Evolutionary conservation across 2,329 filamentous ascomycete genomes (phyloP).

Genomic region (Xylariaceae sp.): DNA sequence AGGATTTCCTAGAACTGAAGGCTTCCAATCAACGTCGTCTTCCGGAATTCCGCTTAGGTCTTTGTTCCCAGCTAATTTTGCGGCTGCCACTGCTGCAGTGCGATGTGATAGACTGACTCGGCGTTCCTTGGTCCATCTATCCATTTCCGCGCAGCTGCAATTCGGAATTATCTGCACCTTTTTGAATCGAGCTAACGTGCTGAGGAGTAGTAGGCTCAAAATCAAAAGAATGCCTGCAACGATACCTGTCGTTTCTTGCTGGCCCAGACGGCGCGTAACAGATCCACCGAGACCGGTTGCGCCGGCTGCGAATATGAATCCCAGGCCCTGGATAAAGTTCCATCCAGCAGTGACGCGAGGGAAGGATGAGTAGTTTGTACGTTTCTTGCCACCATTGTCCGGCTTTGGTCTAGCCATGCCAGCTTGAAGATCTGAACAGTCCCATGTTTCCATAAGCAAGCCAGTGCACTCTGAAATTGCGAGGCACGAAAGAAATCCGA

Average conservation of each 20-base stretch:
- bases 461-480: slow-evolving; percentile 75
- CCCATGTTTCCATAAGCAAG: slow-evolving; percentile 77
- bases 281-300: slow-evolving; percentile 68
- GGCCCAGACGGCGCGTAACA: slow-evolving; percentile 63
- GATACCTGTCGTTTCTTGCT: slow-evolving; percentile 65
- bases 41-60: slow-evolving; percentile 41
- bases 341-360: slow-evolving; percentile 71
- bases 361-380: slow-evolving; percentile 73
- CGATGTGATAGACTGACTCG: slow-evolving; percentile 46
- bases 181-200: slow-evolving; percentile 63
- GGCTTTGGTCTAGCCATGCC: slow-evolving; percentile 60
- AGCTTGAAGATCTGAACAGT: slow-evolving; percentile 75
- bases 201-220: slow-evolving; percentile 61
- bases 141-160: slow-evolving; percentile 54
- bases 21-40: slow-evolving; percentile 62
- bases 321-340: slow-evolving; percentile 66
- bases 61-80: slow-evolving; percentile 26
- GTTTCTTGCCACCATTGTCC: slow-evolving; percentile 39
- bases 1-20: slow-evolving; percentile 70
- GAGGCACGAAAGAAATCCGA: slow-evolving; percentile 70
- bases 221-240: slow-evolving; percentile 65
- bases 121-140: slow-evolving; percentile 49
- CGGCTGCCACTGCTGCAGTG: slow-evolving; percentile 38
- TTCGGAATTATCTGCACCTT: slow-evolving; percentile 67
- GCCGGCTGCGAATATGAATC: slow-evolving; percentile 66